These are phyloP conservation scores for Vaccinium vitisidaea DNA, from an alignment of 148 eudicot genomes.

Conservation along the genomic window DNA sequence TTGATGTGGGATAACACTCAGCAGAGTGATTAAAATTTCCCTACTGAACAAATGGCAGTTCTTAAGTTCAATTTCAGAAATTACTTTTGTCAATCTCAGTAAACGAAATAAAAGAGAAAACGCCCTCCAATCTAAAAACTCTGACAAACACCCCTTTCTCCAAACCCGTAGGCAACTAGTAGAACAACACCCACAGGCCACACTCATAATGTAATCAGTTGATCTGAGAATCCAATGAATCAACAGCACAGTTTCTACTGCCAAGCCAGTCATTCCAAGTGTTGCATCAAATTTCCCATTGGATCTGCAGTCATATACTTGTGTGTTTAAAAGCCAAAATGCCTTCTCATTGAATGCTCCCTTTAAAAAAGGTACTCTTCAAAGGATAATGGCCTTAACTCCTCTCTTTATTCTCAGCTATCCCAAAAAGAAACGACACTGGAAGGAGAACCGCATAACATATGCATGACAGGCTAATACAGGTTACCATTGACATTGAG, in stretches of 20 bases:
- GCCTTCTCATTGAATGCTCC: background rate
- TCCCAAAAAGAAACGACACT: background rate
- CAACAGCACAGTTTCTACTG: conserved; percentile 1
- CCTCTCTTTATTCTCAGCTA: background rate
- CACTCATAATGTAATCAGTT: background rate
- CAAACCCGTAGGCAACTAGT: background rate
- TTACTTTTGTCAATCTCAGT: background rate
- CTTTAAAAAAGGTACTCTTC: background rate
- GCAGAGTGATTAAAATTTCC: background rate
- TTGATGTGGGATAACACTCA: background rate
- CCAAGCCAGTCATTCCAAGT: background rate
- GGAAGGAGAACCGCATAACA: background rate
- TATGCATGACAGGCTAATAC: background rate
- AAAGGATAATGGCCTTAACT: background rate
- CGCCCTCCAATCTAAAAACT: background rate
- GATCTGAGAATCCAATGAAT: background rate
- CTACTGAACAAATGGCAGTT: background rate
- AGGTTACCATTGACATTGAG: background rate
- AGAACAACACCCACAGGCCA: background rate
- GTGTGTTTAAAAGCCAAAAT: background rate
- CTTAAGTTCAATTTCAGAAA: background rate
- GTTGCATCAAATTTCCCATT: background rate
- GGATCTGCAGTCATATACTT: background rate
- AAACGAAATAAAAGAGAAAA: background rate
- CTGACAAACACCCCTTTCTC: background rate